Percentiles rank a stretch among this genome's conserved stretches.
phyloP scores from a whole-genome alignment of 2,329 filamentous ascomycete species.

The Calonectria crousiana region DNA sequence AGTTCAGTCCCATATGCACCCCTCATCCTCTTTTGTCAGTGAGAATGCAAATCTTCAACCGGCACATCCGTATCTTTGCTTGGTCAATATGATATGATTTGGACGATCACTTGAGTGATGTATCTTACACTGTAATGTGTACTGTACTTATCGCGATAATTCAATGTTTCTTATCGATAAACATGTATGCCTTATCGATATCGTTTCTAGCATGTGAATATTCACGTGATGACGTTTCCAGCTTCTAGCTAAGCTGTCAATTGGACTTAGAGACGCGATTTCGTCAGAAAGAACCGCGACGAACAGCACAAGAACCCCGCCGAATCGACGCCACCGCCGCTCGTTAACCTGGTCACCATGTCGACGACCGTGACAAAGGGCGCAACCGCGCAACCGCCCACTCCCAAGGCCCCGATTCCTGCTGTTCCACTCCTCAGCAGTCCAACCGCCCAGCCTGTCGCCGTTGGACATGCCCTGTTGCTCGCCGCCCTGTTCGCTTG shows the following conservation, averaged over 20 bases:
- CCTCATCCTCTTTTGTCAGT: not conserved
- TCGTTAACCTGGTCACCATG: constrained; percentile 55
- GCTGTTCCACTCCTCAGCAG: constrained; percentile 54
- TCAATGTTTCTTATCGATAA: not conserved
- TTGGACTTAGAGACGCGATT: constrained; percentile 11
- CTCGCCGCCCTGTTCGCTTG: constrained; percentile 73
- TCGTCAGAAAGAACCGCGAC: constrained; percentile 28
- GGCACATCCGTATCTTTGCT: not conserved
- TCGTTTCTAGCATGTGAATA: constrained; percentile 31
- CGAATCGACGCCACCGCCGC: constrained; percentile 45
- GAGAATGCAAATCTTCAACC: not conserved
- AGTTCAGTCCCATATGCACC: not conserved
- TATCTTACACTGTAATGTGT: not conserved
- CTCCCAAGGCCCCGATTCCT: constrained; percentile 46
- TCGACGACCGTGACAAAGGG: constrained; percentile 49
- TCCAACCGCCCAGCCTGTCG: constrained; percentile 61
- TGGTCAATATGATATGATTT: not conserved
- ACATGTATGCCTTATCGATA: not conserved
- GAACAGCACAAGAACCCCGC: constrained; percentile 27
- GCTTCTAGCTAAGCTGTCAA: constrained; percentile 32
- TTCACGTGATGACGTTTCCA: constrained; percentile 30
- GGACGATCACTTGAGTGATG: not conserved
- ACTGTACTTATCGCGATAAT: not conserved
- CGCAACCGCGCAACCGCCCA: constrained; percentile 44
- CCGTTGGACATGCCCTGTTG: constrained; percentile 76